Evolutionary conservation across 2,329 filamentous ascomycete genomes (phyloP), one percentile per base, ranked within the genome.

Genomic region (Cyphellophora attinorum): DNA sequence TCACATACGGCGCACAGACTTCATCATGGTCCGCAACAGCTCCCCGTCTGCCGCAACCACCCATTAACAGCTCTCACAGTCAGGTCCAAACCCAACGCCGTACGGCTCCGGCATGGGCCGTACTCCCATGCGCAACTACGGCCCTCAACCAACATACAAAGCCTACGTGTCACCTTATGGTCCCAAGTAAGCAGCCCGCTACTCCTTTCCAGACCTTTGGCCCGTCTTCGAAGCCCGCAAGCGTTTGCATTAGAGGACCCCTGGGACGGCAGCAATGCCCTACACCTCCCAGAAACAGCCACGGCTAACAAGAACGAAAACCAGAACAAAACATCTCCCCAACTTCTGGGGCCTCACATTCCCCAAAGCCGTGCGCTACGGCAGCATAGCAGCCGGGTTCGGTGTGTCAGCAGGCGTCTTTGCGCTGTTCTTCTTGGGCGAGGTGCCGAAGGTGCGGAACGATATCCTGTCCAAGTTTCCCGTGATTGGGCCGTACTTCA

Each of bases 361-460:
- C 15, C 32, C 18, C 11, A 45, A 36, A 47, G 35, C 37, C n/a
- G 10, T 43, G 5, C 40, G 39, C 28, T 65, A 62, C 45, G 66
- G 57, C 37, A 45, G 51, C 35, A 64, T 74, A 32, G 68, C 64
- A 29, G 67, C 58, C 35, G 63, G 62, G 30, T 76, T 78, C 57
- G 75, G 72, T 45, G 69, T 65, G 42, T 63, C 67, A 30, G 65
- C 69, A 27, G 74, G 70, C 44, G 60, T 73, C 53, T 72, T 74
- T 57, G 72, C 70, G 23, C 54, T 79, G 48, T 78, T 74, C 63
- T 75, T 79, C 66, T 72, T 79, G 60, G 70, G 72, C 49, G 74
- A 76, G 49, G 65, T 79, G 16, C 75, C 75, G 40, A 68, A 66
- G 51, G 72, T 80, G 29, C 64, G 72, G 52, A 65, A 70, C 49